phyloP scores from a whole-genome alignment of 1,284 basidiomycete species.

The Rhodotorula sp. region DNA sequence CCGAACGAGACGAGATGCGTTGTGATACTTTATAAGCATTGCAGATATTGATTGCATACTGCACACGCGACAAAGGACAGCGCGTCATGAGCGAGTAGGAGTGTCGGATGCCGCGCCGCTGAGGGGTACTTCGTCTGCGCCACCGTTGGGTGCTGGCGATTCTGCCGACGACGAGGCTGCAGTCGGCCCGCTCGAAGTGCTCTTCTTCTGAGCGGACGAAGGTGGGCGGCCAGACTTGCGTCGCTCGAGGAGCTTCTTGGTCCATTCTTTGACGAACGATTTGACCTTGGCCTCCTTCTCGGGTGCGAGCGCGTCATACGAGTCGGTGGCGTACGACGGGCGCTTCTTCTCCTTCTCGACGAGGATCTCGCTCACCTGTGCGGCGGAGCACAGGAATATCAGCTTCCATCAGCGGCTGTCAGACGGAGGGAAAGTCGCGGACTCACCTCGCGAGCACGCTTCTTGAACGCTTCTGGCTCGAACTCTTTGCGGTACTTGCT shows the following conservation, averaged over 20 bases:
- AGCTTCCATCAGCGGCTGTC: not conserved
- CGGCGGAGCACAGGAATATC: not conserved
- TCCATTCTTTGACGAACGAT: conserved; percentile 83
- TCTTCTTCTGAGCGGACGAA: not conserved
- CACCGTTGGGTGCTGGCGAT: not conserved
- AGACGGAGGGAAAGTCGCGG: conserved; percentile 2
- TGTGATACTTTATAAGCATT: no score
- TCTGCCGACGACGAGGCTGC: no score
- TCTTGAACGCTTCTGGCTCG: conserved; percentile 86
- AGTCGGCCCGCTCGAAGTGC: no score
- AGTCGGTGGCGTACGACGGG: conserved; percentile 66
- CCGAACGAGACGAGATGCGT: no score
- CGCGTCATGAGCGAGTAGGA: no score
- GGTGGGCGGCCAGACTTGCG: conserved; percentile 9
- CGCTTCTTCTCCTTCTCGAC: conserved; percentile 92
- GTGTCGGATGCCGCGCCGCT: not conserved
- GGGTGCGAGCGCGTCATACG: conserved; percentile 72
- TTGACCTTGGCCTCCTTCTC: conserved; percentile 90
- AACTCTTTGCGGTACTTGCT: conserved; percentile 80
- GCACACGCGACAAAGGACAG: no score
- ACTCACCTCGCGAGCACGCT: conserved; percentile 87
- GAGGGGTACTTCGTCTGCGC: not conserved
- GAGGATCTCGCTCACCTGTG: conserved; percentile 72
- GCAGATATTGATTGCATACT: no score
- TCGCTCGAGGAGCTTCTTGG: conserved; percentile 41